phyloP scores from a whole-genome alignment of 331 rosid genomes.

The Spiraea crenata region DNA sequence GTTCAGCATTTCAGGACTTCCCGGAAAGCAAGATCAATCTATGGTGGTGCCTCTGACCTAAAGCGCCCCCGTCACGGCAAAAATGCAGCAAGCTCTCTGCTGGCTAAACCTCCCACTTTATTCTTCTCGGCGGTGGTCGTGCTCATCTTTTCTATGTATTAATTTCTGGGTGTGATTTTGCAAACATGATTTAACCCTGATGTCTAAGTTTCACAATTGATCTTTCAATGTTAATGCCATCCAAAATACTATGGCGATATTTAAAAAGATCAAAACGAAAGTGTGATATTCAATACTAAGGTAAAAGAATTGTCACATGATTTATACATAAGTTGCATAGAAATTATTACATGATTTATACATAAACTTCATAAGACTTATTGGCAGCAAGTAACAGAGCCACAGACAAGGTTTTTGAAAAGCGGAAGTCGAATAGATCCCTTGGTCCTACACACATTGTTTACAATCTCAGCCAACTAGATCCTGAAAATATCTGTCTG shows the following conservation, averaged over 20 bases:
- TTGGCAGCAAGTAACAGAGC: not conserved
- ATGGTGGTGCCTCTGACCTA: conserved; percentile 36
- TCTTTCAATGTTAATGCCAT: not conserved
- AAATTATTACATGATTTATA: not conserved
- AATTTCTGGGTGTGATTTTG: conserved; percentile 3
- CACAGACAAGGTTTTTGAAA: not conserved
- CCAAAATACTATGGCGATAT: not conserved
- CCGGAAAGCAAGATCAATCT: conserved; percentile 29
- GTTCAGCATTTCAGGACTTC: conserved; percentile 18
- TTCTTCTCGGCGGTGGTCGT: conserved; percentile 25
- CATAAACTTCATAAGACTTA: not conserved
- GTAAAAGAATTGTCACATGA: no score
- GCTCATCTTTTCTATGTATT: conserved; percentile 27
- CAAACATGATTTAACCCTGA: not conserved
- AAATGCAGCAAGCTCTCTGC: conserved; percentile 21
- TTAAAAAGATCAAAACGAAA: not conserved
- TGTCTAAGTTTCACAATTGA: not conserved
- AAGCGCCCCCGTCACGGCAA: conserved; percentile 24
- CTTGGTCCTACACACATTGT: conserved; percentile 4
- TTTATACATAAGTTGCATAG: not conserved
- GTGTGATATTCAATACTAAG: not conserved
- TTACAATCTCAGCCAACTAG: conserved; percentile 32
- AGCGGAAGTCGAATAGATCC: not conserved
- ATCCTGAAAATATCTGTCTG: conserved; percentile 82
- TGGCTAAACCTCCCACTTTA: conserved; percentile 25